Conservation (phyloP, 2,329 filamentous ascomycete species). For the Pezicula radicicola region DNA sequence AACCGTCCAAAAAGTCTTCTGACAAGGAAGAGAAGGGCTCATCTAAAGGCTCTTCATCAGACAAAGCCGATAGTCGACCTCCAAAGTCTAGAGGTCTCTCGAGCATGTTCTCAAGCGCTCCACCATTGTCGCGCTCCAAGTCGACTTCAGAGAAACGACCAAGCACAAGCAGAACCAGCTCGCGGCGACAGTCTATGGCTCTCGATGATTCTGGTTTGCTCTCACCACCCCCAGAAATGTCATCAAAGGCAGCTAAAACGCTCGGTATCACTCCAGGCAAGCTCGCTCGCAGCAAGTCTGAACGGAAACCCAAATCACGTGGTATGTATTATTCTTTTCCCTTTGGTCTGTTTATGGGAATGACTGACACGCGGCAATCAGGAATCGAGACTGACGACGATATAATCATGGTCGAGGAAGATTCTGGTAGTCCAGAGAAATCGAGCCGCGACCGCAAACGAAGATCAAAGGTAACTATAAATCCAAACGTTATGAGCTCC, state of each 20-base stretch:
- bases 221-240: constrained; percentile 67
- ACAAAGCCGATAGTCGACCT: constrained; percentile 55
- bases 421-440: constrained; percentile 44
- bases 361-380: constrained; percentile 16
- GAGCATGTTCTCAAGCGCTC: constrained; percentile 66
- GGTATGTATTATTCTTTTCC: constrained; percentile 22
- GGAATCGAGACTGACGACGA: constrained; percentile 44
- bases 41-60: constrained; percentile 71
- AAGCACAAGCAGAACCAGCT: constrained; percentile 52
- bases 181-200: constrained; percentile 68
- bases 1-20: constrained; percentile 44
- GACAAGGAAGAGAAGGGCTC: constrained; percentile 62
- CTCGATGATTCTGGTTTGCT: constrained; percentile 58
- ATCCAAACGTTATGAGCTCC: constrained; percentile 15
- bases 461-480: constrained; percentile 38
- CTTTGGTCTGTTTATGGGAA: not conserved
- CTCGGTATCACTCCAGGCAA: constrained; percentile 57
- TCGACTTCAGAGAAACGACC: constrained; percentile 64
- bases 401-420: constrained; percentile 45
- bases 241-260: constrained; percentile 75
- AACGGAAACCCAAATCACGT: constrained; percentile 43
- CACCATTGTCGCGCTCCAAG: constrained; percentile 66
- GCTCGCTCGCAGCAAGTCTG: constrained; percentile 44
- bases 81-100: constrained; percentile 44
- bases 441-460: constrained; percentile 36